These are phyloP conservation scores for Marasmius fiardii DNA, from an alignment of 1,284 basidiomycete species.

Conservation along the genomic window DNA sequence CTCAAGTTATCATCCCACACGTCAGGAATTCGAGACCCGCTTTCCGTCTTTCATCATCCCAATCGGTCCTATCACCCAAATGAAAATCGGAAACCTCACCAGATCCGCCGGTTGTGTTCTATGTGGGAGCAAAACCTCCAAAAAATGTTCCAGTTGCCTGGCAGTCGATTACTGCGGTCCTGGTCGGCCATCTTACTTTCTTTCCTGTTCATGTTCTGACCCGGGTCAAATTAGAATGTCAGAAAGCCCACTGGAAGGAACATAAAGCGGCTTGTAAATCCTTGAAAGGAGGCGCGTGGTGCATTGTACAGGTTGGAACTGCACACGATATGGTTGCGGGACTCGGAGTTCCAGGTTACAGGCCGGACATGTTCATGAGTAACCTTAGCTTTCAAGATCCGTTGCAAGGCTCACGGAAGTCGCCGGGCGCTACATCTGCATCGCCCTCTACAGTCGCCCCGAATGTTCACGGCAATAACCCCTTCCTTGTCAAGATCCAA, in stretches of 20 bases:
- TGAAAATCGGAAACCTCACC: not conserved
- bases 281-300: not conserved
- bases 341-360: not conserved
- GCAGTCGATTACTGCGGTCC: not conserved
- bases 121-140: not conserved
- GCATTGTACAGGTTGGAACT: not conserved
- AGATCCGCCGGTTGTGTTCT: not conserved
- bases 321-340: not conserved
- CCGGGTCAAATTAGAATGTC: not conserved
- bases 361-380: not conserved
- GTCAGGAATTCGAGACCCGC: not conserved
- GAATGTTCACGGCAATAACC: constrained; percentile 31
- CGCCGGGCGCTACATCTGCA: not conserved
- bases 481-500: constrained; percentile 42
- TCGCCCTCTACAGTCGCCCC: constrained; percentile 15
- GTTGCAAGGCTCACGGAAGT: not conserved
- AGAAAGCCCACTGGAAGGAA: not conserved
- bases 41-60: not conserved
- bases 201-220: not conserved
- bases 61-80: not conserved
- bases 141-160: not conserved
- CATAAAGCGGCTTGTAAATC: not conserved
- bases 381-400: not conserved
- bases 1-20: not conserved
- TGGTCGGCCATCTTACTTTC: not conserved